Evolutionary conservation across 2,329 filamentous ascomycete species (phyloP), one percentile per base, ranked within the genome.

Genomic region (Trichoderma sp.): DNA sequence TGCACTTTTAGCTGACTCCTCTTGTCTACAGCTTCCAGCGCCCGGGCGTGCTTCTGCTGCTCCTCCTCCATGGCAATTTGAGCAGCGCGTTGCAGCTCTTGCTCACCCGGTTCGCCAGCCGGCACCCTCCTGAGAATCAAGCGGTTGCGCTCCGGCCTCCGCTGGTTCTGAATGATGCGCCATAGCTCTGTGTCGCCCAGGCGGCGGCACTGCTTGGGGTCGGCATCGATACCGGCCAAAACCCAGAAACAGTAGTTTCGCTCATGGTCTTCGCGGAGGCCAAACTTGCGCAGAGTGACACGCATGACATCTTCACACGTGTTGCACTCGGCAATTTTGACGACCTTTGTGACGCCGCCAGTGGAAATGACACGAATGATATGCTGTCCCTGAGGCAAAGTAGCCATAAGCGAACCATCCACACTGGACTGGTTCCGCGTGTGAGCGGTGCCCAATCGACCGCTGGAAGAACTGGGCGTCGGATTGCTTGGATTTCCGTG

Each of bases 161-260:
- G 91, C 72, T 91, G 88, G 74, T 97, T 94, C 75, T 93, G 94
- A 80, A 96, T 96, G 67, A 98, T 92, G 71, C 93, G 90, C 86
- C 96, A 92, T 13, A 99, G 83, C 78, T 99, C 96, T 5, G 89
- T 90, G 76, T 99, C 96, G 40, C 91, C 90, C 49, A 98, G 85
- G 61, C 92, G 89, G 70, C 94, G 90, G 78, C 93, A 96, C 76
- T 94, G 89, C 61, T 86, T 87, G 35, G 93, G 91, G 73, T 96
- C 91, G 1, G 94, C 90, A 59, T 97, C 93, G 49, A 93, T 84
- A 62, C 94, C 95, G 73, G 93, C 91, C 70, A 98, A 85, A 0
- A 97, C 91, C 84, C 96, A 98, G 82, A 99, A 98, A 83, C 94
- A 97, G 81, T 97, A 98, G 76, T 96, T 97, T 75, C 94, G 89